Evolutionary conservation across 768 basidiomycete genomes (phyloP).

Genomic region (Leccinum imitatum): DNA sequence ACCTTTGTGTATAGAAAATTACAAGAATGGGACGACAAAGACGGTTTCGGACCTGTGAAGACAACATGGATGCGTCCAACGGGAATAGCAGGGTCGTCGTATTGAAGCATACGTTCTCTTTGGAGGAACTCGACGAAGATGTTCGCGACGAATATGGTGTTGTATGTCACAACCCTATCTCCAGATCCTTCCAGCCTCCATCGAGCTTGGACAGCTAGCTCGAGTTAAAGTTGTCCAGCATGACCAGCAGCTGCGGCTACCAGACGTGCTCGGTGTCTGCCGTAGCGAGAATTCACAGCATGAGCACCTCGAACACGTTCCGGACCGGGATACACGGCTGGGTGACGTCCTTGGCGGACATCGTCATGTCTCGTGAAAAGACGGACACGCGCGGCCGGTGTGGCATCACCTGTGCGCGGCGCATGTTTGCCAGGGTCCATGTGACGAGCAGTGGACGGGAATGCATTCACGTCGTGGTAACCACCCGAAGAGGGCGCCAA

Average conservation of each 20-base stretch:
- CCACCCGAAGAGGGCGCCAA: slow-evolving; percentile 4
- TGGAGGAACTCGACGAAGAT: too few species aligned
- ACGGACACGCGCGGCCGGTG: slow-evolving; percentile 6
- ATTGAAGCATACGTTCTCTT: too few species aligned
- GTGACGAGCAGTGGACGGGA: too few species aligned
- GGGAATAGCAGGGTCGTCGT: too few species aligned
- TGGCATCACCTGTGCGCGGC: slow-evolving; percentile 10
- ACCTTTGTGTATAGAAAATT: too few species aligned
- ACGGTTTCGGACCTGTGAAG: too few species aligned
- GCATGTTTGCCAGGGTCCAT: not conserved
- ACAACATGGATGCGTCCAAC: too few species aligned
- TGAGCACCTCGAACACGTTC: slow-evolving; percentile 11
- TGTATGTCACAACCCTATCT: not conserved
- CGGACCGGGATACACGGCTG: not conserved
- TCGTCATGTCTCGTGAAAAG: slow-evolving; percentile 2
- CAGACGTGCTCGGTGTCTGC: not conserved
- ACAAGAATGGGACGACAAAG: too few species aligned
- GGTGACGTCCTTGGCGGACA: not conserved
- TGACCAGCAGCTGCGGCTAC: not conserved
- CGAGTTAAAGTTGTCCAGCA: not conserved
- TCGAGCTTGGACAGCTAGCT: not conserved
- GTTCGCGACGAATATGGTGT: too few species aligned
- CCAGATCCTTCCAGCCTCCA: not conserved
- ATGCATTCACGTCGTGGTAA: not conserved
- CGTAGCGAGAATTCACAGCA: slow-evolving; percentile 15